phyloP scores from a whole-genome alignment of 805 yeast species.

The Candida wancherniae region DNA sequence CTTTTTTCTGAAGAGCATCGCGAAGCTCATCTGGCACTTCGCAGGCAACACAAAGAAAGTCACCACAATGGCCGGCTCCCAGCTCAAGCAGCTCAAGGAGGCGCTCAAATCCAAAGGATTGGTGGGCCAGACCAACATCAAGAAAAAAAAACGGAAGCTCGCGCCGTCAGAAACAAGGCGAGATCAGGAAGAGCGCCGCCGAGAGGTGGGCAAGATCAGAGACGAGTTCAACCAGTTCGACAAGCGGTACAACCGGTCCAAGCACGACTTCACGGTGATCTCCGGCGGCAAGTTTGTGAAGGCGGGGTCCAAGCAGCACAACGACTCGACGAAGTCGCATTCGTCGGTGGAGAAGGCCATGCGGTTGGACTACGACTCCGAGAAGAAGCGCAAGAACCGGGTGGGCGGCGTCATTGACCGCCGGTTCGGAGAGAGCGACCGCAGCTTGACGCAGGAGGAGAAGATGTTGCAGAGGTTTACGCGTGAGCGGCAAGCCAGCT shows the following conservation, averaged over 20 bases:
- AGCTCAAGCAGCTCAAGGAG: constrained; percentile 75
- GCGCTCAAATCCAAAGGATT: constrained; percentile 73
- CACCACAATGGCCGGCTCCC: constrained; percentile 72
- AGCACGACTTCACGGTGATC: constrained; percentile 46
- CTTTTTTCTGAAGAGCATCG: too few species aligned
- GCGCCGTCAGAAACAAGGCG: constrained; percentile 62
- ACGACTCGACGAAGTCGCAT: constrained; percentile 29
- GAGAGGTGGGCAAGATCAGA: constrained; percentile 56
- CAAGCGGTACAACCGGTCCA: constrained; percentile 61
- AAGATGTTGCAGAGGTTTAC: constrained; percentile 94
- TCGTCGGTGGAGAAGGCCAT: constrained; percentile 36
- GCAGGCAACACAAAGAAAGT: not conserved
- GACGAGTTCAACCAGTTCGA: constrained; percentile 90
- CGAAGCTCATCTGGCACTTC: too few species aligned
- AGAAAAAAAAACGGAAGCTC: constrained; percentile 48
- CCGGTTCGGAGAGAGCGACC: constrained; percentile 86
- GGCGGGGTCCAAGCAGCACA: constrained; percentile 36
- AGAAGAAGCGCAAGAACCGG: constrained; percentile 58
- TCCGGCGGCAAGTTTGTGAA: constrained; percentile 41
- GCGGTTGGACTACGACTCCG: constrained; percentile 61
- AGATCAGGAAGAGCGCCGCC: constrained; percentile 53
- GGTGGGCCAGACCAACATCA: constrained; percentile 77
- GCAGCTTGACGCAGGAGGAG: constrained; percentile 72
- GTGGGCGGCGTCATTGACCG: constrained; percentile 79
- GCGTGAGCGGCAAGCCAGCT: constrained; percentile 67